These are phyloP conservation scores for Neoboletus magnificus DNA, from an alignment of 768 basidiomycete species.

Conservation along the genomic window DNA sequence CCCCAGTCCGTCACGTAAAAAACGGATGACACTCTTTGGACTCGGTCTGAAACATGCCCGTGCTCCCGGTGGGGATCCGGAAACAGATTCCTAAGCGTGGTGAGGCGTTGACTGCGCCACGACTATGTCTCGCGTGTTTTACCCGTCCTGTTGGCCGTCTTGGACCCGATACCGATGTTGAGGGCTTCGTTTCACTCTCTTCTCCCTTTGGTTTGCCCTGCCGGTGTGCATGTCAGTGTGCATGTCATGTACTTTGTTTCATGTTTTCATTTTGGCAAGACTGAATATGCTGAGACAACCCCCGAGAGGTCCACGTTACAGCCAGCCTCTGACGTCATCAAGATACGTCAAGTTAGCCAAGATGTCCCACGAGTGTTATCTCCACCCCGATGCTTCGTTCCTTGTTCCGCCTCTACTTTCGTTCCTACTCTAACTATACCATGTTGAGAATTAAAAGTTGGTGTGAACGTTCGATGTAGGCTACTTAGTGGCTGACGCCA, in stretches of 20 bases:
- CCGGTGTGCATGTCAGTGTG: not conserved
- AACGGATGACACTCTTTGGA: conserved; percentile 21
- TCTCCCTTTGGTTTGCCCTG: not conserved
- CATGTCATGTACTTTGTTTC: conserved; percentile 5
- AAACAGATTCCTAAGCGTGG: not conserved
- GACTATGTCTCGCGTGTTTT: not conserved
- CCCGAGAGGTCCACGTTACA: not conserved
- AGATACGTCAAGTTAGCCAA: not conserved
- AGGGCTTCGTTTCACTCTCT: not conserved
- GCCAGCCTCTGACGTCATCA: not conserved
- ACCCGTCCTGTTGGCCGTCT: not conserved
- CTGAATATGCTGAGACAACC: not conserved
- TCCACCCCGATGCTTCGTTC: not conserved
- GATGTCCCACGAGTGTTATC: not conserved
- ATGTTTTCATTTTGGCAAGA: conserved; percentile 14
- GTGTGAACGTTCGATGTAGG: not conserved
- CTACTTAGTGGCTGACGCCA: no score
- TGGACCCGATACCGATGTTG: not conserved
- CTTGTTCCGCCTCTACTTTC: not conserved
- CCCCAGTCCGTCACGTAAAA: conserved; percentile 13
- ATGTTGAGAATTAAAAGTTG: not conserved
- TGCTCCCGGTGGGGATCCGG: not conserved
- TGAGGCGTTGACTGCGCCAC: not conserved
- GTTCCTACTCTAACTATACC: not conserved
- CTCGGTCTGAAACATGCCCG: conserved; percentile 13